Conservation (phyloP, 176 grass and related monocot genomes). For the Ananas comosus region DNA sequence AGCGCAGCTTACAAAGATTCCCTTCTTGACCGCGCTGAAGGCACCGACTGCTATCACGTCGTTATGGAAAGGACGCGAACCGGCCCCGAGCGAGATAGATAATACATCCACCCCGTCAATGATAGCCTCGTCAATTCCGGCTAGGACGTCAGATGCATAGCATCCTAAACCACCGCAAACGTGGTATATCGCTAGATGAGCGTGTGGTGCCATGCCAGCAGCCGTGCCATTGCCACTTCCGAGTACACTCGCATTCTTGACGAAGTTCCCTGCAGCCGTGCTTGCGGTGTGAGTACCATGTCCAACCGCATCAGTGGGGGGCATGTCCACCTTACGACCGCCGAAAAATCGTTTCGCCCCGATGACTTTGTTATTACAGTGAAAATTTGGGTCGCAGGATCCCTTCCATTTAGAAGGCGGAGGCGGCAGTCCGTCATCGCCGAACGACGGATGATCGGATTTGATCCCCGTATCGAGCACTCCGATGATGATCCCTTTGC, state of each 20-base stretch:
- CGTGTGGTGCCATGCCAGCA: slow-evolving; percentile 9
- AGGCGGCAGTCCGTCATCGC: not conserved
- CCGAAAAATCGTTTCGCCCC: not conserved
- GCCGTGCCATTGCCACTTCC: slow-evolving; percentile 7
- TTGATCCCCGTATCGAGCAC: slow-evolving; percentile 5
- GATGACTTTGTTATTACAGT: slow-evolving; percentile 11
- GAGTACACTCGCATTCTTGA: not conserved
- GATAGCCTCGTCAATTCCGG: slow-evolving; percentile 14
- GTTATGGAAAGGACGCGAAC: not conserved
- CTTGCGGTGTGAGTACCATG: slow-evolving; percentile 21
- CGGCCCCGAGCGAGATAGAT: not conserved
- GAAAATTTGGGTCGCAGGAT: not conserved
- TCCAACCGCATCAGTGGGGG: not conserved
- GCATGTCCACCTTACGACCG: not conserved
- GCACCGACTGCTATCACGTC: slow-evolving; percentile 1
- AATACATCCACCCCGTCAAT: slow-evolving; percentile 15
- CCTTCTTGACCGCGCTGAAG: slow-evolving; percentile 2
- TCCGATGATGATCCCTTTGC: slow-evolving; percentile 11
- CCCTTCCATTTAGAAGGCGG: slow-evolving; percentile 9
- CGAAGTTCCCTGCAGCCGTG: slow-evolving; percentile 13
- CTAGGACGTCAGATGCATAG: not conserved
- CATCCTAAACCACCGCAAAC: not conserved
- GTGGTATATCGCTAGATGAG: slow-evolving; percentile 17
- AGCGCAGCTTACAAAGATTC: slow-evolving; percentile 5
- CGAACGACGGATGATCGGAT: slow-evolving; percentile 1